phyloP scores from a whole-genome alignment of 768 basidiomycete species.

The Rhodotorula taiwanensis region DNA sequence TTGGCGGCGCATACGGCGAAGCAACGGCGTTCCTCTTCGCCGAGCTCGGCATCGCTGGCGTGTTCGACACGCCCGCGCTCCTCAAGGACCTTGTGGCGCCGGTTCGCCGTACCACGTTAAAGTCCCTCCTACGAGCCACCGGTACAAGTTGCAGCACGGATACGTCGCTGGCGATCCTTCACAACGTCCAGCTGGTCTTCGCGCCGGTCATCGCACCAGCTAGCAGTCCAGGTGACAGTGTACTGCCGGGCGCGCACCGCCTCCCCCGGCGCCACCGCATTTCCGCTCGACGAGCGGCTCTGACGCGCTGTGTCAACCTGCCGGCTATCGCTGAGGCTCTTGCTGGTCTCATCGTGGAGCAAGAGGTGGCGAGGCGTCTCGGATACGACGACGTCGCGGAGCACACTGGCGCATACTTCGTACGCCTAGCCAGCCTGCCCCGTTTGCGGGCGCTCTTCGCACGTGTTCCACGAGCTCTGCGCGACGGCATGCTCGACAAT shows the following conservation, averaged over 20 bases:
- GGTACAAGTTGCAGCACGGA: too few species aligned
- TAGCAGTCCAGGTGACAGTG: too few species aligned
- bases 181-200: background rate
- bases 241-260: too few species aligned
- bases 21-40: background rate
- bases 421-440: constrained; percentile 1
- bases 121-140: background rate
- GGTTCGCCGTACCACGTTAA: background rate
- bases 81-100: constrained; percentile 18
- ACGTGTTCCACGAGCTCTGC: constrained; percentile 10
- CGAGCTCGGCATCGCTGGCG: constrained; percentile 16
- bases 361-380: constrained; percentile 7
- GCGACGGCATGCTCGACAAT: constrained; percentile 22
- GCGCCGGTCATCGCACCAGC: background rate
- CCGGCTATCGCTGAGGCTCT: constrained; percentile 7
- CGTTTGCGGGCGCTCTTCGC: constrained; percentile 21
- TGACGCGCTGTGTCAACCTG: constrained; percentile 5
- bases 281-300: background rate
- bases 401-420: background rate
- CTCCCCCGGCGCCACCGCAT: constrained; percentile 22
- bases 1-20: background rate
- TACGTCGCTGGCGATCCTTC: background rate
- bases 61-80: background rate
- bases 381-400: background rate
- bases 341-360: constrained; percentile 26